Evolutionary conservation across 2,329 filamentous ascomycete genomes (phyloP).

Genomic region (Fusarium chuoi): DNA sequence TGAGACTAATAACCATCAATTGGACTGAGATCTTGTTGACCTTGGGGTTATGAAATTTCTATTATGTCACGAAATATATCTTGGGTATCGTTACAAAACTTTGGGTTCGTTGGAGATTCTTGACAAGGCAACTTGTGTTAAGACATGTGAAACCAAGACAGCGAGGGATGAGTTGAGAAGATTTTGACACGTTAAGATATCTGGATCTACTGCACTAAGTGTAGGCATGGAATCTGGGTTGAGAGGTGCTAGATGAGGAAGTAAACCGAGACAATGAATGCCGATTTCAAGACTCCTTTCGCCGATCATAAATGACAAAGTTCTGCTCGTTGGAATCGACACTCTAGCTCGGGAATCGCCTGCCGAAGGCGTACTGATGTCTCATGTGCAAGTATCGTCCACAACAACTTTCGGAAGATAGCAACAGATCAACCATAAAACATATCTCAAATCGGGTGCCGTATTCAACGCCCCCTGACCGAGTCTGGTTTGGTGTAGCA

Average conservation of each 20-base stretch:
- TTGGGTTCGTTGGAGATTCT: background rate
- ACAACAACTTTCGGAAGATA: constrained; percentile 13
- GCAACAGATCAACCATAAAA: constrained; percentile 2
- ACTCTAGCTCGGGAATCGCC: constrained; percentile 3
- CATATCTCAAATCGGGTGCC: constrained; percentile 4
- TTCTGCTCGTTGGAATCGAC: constrained; percentile 16
- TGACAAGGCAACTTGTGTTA: background rate
- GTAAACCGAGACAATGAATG: constrained; percentile 21
- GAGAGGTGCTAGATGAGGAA: constrained; percentile 4
- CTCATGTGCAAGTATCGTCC: constrained; percentile 17
- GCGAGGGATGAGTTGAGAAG: background rate
- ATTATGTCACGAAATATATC: background rate
- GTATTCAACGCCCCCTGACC: background rate
- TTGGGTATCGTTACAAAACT: background rate
- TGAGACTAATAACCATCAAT: background rate
- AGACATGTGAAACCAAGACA: constrained; percentile 5
- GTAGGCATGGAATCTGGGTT: background rate
- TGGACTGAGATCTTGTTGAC: background rate
- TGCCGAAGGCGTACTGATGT: constrained; percentile 11
- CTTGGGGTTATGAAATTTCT: background rate
- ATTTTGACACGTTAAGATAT: constrained; percentile 18
- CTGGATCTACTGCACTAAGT: constrained; percentile 12
- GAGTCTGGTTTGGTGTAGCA: constrained; percentile 20
- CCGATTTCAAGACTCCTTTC: constrained; percentile 13
- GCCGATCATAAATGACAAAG: constrained; percentile 18